Conservation (phyloP, 192 early-diverging fungal genomes). For the Spizellomyces sp. region DNA sequence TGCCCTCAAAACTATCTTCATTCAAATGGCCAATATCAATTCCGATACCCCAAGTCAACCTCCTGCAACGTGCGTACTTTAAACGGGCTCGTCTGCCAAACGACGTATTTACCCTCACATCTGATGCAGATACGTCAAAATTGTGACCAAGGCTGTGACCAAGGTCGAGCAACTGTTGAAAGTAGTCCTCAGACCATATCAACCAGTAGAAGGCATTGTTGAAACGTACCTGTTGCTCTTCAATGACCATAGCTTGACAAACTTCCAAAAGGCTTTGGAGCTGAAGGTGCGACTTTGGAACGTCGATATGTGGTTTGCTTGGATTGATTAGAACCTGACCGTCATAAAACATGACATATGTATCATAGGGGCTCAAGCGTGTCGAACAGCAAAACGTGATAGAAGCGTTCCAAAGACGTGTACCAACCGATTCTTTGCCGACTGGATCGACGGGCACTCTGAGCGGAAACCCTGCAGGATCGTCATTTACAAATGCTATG, state of each 20-base stretch:
- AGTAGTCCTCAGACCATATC: constrained; percentile 79
- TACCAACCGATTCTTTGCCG: constrained; percentile 2
- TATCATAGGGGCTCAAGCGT: constrained; percentile 42
- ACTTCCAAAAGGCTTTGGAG: constrained; percentile 80
- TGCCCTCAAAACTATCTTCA: constrained; percentile 80
- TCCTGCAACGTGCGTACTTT: not conserved
- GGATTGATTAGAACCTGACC: not conserved
- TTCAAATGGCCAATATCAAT: constrained; percentile 69
- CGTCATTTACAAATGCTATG: constrained; percentile 17
- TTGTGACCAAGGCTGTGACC: constrained; percentile 79
- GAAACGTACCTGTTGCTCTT: constrained; percentile 90
- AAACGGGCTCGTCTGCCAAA: no score
- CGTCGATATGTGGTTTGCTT: not conserved
- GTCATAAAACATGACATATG: not conserved
- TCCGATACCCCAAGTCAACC: not conserved
- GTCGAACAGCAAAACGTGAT: constrained; percentile 39
- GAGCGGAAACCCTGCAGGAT: not conserved
- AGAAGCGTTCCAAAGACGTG: constrained; percentile 40
- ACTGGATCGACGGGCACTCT: not conserved
- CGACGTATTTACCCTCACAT: constrained; percentile 5
- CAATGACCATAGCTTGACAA: constrained; percentile 63
- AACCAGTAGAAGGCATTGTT: constrained; percentile 81
- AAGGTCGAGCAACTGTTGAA: constrained; percentile 89
- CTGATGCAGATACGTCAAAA: constrained; percentile 70
- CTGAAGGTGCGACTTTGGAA: constrained; percentile 64